A percentile compares a stretch with the other conserved stretches of the same genome.
Evolutionary conservation across 257 asterid genomes (phyloP).

Genomic region (Capsicum rhomboideum): DNA sequence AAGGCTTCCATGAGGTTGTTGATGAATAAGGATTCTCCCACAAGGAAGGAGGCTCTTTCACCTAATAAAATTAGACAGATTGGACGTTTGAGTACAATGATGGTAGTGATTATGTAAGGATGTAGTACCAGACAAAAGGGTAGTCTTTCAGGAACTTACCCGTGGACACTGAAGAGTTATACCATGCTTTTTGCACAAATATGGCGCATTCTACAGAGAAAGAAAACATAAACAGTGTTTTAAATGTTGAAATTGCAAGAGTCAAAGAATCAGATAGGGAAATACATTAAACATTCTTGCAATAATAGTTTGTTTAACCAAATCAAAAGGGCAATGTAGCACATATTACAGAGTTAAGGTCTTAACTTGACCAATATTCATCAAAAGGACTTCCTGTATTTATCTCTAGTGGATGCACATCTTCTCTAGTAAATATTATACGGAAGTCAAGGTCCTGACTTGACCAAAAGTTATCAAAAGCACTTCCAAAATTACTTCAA

Average conservation of each 20-base stretch:
- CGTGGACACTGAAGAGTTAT: constrained; percentile 85
- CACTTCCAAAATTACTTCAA: neutral
- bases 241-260: neutral
- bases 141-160: constrained; percentile 33
- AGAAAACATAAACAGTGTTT: neutral
- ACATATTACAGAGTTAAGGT: neutral
- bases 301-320: neutral
- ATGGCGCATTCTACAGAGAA: constrained; percentile 76
- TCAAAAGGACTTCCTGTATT: neutral
- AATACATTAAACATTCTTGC: neutral
- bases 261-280: neutral
- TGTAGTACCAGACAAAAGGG: neutral
- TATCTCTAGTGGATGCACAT: neutral
- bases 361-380: neutral
- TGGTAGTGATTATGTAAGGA: neutral
- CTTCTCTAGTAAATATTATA: neutral
- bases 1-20: constrained; percentile 96
- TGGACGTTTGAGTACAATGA: neutral
- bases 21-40: constrained; percentile 99
- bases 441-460: neutral
- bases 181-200: constrained; percentile 87
- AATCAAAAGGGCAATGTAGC: neutral
- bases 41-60: constrained; percentile 78
- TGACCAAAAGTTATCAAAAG: neutral
- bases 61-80: constrained; percentile 33